Conservation (phyloP, 1,139 yeast species). For the Groenewaldozyma sp. region DNA sequence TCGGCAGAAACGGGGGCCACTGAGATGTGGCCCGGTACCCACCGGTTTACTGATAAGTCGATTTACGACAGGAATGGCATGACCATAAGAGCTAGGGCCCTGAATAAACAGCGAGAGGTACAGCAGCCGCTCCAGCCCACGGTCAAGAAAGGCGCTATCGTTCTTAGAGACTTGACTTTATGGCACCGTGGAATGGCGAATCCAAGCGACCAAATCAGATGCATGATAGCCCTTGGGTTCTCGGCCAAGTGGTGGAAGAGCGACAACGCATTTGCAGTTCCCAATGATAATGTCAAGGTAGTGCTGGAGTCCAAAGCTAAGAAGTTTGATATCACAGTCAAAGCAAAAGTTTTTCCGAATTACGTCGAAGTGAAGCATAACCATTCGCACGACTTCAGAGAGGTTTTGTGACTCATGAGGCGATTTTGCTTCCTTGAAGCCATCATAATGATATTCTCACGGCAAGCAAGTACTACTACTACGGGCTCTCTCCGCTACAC, state of each 20-base stretch:
- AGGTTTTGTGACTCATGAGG: too few species aligned
- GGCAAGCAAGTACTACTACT: too few species aligned
- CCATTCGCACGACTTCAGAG: background rate
- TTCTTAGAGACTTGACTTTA: slow-evolving; percentile 11
- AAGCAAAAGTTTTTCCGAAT: slow-evolving; percentile 7
- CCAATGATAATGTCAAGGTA: slow-evolving; percentile 7
- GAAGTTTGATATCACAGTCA: slow-evolving; percentile 8
- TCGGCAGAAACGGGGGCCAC: slow-evolving; percentile 13
- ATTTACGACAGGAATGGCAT: slow-evolving; percentile 4
- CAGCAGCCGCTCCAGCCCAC: slow-evolving; percentile 12
- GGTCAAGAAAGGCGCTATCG: slow-evolving; percentile 12
- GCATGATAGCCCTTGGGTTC: slow-evolving; percentile 12
- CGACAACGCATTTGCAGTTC: slow-evolving; percentile 13
- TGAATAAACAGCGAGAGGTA: slow-evolving; percentile 1
- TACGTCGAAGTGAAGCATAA: background rate
- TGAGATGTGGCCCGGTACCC: slow-evolving; percentile 15
- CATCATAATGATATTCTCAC: too few species aligned
- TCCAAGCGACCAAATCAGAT: slow-evolving; percentile 9
- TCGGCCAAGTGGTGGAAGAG: slow-evolving; percentile 10
- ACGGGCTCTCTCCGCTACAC: too few species aligned
- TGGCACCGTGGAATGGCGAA: slow-evolving; percentile 17
- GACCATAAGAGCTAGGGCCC: too few species aligned
- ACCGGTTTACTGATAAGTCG: slow-evolving; percentile 3
- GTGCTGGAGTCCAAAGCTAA: slow-evolving; percentile 6
- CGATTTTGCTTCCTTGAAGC: too few species aligned